phyloP scores from a whole-genome alignment of 371 early-diverging fungal species.

The Rhizopus stolonifer region DNA sequence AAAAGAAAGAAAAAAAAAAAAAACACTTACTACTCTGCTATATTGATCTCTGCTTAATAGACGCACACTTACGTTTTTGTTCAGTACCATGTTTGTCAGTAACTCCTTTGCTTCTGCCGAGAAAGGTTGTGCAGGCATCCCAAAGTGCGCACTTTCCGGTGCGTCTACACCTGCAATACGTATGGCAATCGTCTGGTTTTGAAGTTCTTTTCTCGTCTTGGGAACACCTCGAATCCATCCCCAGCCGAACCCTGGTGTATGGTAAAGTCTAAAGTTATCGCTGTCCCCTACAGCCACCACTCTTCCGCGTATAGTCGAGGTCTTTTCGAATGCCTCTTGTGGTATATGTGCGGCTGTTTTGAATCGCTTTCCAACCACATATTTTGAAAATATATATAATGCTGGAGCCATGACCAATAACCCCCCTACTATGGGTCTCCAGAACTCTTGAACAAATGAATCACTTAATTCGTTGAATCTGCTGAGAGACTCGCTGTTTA shows the following conservation, averaged over 20 bases:
- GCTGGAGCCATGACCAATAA: constrained; percentile 27
- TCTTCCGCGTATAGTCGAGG: constrained; percentile 40
- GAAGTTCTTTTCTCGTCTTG: constrained; percentile 47
- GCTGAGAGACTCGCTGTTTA: no score
- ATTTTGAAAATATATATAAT: constrained; percentile 17
- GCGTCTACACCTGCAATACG: constrained; percentile 82
- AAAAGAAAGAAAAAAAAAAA: neutral
- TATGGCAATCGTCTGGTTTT: constrained; percentile 60
- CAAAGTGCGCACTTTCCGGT: constrained; percentile 75
- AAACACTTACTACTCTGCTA: constrained; percentile 56
- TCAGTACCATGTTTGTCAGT: constrained; percentile 48
- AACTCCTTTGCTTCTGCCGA: constrained; percentile 60
- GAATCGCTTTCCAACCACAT: constrained; percentile 36
- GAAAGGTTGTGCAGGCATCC: constrained; percentile 72
- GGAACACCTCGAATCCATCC: constrained; percentile 56
- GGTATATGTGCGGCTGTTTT: constrained; percentile 55
- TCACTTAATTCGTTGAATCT: constrained; percentile 13
- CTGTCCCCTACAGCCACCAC: constrained; percentile 63
- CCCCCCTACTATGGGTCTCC: constrained; percentile 31
- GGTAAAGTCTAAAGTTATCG: constrained; percentile 63
- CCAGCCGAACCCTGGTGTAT: constrained; percentile 64
- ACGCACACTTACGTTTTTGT: constrained; percentile 53
- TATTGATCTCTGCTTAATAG: constrained; percentile 67
- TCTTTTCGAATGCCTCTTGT: constrained; percentile 42
- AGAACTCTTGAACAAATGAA: constrained; percentile 24